A percentile compares a stretch with the other conserved stretches of the same genome.
Conservation (phyloP, 306 rosid species). For the Glycine tomentella region DNA sequence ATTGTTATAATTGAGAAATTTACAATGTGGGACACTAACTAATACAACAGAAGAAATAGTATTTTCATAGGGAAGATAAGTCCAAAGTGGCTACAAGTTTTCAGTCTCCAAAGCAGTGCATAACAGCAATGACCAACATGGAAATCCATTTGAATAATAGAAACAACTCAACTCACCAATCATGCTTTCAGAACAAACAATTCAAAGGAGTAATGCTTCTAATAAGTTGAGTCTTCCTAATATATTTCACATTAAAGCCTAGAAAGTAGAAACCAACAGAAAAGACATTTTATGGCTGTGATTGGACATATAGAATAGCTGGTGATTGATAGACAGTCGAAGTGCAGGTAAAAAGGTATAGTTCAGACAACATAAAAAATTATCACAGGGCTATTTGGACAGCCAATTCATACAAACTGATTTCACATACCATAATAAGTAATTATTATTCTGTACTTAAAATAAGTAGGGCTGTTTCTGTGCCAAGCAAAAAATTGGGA, state of each 20-base stretch:
- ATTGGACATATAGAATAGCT: conserved; percentile 32
- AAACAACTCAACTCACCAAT: conserved; percentile 35
- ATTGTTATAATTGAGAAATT: background rate
- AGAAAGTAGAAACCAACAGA: conserved; percentile 33
- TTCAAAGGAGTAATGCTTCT: conserved; percentile 20
- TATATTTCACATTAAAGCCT: conserved; percentile 35
- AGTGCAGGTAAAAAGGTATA: conserved; percentile 27
- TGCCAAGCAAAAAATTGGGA: conserved; percentile 30
- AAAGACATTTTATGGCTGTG: conserved; percentile 16
- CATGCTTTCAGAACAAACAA: conserved; percentile 12
- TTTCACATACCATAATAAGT: conserved; percentile 31
- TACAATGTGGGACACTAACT: background rate
- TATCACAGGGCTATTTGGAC: conserved; percentile 20
- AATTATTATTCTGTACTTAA: conserved; percentile 41
- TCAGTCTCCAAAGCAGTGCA: conserved; percentile 37
- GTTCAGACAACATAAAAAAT: conserved; percentile 22
- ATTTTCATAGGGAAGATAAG: conserved; percentile 34
- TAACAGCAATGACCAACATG: conserved; percentile 5
- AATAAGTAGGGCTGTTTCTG: conserved; percentile 21
- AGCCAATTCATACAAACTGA: conserved; percentile 31
- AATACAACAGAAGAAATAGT: conserved; percentile 5
- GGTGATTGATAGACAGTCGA: background rate
- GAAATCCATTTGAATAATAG: conserved; percentile 42
- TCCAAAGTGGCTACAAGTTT: conserved; percentile 11
- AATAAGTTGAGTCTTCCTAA: conserved; percentile 31